These are phyloP conservation scores for Staphylotrichum longicolle DNA, from an alignment of 495 filamentous ascomycete genomes.

Conservation along the genomic window DNA sequence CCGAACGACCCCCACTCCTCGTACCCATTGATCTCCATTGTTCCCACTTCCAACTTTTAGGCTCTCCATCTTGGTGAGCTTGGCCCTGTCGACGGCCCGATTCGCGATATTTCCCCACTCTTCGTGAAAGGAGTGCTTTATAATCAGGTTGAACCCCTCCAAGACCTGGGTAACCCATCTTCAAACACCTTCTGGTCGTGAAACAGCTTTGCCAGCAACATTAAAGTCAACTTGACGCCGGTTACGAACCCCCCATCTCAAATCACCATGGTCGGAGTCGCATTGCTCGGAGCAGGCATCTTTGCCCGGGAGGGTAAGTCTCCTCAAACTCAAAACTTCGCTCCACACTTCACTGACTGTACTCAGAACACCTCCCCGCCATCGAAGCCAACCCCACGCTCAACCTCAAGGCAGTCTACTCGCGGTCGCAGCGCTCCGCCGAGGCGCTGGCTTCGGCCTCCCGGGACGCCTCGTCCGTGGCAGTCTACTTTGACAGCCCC, in stretches of 20 bases:
- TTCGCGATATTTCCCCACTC: conserved; percentile 2
- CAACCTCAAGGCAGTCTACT: conserved; percentile 60
- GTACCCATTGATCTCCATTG: not conserved
- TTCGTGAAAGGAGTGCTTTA: not conserved
- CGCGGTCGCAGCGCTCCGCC: conserved; percentile 53
- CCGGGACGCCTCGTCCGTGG: conserved; percentile 35
- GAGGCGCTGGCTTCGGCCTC: conserved; percentile 33
- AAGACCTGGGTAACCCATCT: not conserved
- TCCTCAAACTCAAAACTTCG: not conserved
- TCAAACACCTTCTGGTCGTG: not conserved
- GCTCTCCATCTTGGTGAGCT: conserved; percentile 2
- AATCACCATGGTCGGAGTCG: conserved; percentile 51
- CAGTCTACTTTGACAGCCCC: conserved; percentile 34
- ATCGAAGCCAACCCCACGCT: conserved; percentile 46
- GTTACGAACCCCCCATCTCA: not conserved
- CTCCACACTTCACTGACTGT: conserved; percentile 19
- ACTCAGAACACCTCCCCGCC: conserved; percentile 47
- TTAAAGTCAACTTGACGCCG: no score
- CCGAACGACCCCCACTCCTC: no score
- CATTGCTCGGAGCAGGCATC: conserved; percentile 65
- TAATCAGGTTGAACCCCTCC: not conserved
- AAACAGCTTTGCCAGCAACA: no score
- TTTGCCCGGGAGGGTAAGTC: conserved; percentile 41
- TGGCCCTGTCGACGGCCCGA: conserved; percentile 8
- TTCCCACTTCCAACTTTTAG: conserved; percentile 2